Base-by-base conservation (phyloP, 176 grass and related monocot genomes). In the Carex parvula region DNA sequence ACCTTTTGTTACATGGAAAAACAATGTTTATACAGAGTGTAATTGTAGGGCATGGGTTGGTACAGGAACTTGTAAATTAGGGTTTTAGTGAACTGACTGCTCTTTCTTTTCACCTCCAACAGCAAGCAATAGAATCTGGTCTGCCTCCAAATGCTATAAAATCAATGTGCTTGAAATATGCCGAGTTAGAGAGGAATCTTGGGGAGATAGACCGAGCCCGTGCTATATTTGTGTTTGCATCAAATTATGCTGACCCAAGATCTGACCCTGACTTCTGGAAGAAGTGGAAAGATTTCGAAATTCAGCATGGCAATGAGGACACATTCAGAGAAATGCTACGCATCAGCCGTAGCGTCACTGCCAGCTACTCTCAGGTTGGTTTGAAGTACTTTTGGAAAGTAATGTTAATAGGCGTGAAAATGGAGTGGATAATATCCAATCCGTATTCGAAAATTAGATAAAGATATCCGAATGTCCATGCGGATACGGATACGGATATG, bases 221-320 rank as follows among this genome's bases (percentile, higher is more conserved):
- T 41, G 90, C 88, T n/a, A 88, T 99, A 68, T 99, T 88, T 88
- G 70, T 94, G 10, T 92, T 92, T 17, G 83, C 97, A 52, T 94
- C 97, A 60, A 91, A 91, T 61, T 95, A 92, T 87, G 88, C 88
- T 30, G 96, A 99, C 85, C 93, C 96, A 81, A 89, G 92, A 70
- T 85, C 89, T 61, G 89, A 94, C 84, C 88, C 89, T 56, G 88
- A 94, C 72, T 99, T 99, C 82, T 95, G 96, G 96, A 93, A 90
- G 58, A 95, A 90, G 81, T 99, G 96, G 96, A 95, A 99, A 29
- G 93, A 99, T 72, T 99, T 99, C 79, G 96, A 99, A 87, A 92
- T 99, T 69, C 93, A 93, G 74, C 96, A 95, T 57, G 96, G 93
- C 14, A 94, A 99, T 0, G 96, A 95, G 86, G 96, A 99, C 81